Evolutionary conservation across 768 basidiomycete species (phyloP).

Genomic region (Fomitopsis pulvina): DNA sequence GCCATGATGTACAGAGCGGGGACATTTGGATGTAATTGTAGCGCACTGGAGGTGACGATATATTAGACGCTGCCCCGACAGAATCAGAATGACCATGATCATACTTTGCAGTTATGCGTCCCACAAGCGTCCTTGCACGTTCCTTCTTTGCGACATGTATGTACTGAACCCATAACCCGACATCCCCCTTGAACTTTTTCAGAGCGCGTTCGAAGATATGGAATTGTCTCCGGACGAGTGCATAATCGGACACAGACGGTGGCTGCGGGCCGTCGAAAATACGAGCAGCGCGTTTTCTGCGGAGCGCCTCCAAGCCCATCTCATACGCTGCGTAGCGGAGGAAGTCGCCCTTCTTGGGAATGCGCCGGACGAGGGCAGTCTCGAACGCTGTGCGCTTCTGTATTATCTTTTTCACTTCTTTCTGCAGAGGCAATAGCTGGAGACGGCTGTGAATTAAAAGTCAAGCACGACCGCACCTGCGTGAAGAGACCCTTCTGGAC

Average conservation of each 20-base stretch:
- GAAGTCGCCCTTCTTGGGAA: constrained; percentile 83
- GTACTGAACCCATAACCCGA: constrained; percentile 86
- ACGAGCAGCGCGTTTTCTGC: constrained; percentile 67
- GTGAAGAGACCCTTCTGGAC: constrained; percentile 82
- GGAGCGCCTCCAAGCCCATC: constrained; percentile 78
- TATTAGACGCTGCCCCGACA: constrained; percentile 3
- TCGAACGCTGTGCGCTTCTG: constrained; percentile 82
- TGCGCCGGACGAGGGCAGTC: constrained; percentile 72
- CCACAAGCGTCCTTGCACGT: constrained; percentile 72
- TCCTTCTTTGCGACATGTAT: constrained; percentile 78
- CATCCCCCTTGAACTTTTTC: constrained; percentile 82
- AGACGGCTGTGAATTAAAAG: too few species aligned
- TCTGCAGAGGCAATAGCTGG: constrained; percentile 30
- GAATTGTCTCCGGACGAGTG: constrained; percentile 77
- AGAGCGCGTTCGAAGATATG: constrained; percentile 89
- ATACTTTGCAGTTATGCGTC: constrained; percentile 76
- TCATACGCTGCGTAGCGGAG: constrained; percentile 90
- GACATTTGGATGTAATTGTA: constrained; percentile 80
- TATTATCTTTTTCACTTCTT: constrained; percentile 80
- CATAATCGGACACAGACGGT: constrained; percentile 74
- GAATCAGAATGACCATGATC: too few species aligned
- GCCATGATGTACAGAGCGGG: constrained; percentile 78
- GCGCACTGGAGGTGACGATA: constrained; percentile 43
- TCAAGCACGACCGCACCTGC: constrained; percentile 40
- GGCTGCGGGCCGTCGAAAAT: constrained; percentile 40